Evolutionary conservation across 1,284 basidiomycete genomes (phyloP).

Genomic region (Limonomyces culmigenus): DNA sequence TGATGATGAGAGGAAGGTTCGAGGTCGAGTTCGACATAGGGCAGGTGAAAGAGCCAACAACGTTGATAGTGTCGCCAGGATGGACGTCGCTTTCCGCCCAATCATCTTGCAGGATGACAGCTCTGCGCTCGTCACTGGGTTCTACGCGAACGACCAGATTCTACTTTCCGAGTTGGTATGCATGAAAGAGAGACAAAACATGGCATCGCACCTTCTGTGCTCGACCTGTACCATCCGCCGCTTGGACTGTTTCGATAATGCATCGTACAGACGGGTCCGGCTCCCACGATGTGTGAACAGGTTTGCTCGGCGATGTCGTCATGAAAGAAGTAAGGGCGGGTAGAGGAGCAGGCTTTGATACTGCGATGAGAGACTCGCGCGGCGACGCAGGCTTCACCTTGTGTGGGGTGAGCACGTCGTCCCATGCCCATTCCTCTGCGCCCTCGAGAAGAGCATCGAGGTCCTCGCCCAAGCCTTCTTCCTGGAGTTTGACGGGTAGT

Average conservation of each 20-base stretch:
- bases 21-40: constrained; percentile 9
- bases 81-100: constrained; percentile 44
- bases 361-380: constrained; percentile 12
- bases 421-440: constrained; percentile 33
- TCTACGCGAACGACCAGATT: constrained; percentile 25
- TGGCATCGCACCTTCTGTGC: not conserved
- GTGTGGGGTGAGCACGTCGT: constrained; percentile 20
- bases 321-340: not conserved
- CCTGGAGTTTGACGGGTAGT: not conserved
- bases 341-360: constrained; percentile 10
- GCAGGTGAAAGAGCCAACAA: constrained; percentile 47
- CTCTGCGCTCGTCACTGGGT: constrained; percentile 19
- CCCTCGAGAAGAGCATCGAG: constrained; percentile 21
- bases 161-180: constrained; percentile 13
- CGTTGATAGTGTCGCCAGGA: constrained; percentile 63
- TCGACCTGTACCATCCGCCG: not conserved
- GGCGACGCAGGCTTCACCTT: not conserved
- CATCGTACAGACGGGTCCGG: not conserved
- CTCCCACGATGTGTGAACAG: constrained; percentile 3
- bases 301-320: constrained; percentile 1
- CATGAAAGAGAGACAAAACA: not conserved
- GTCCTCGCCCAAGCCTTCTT: constrained; percentile 9
- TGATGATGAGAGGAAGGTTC: constrained; percentile 26
- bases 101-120: constrained; percentile 45
- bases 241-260: not conserved